Percentiles rank a stretch among this genome's conserved stretches.
Evolutionary conservation across 2,329 filamentous ascomycete species (phyloP).

Genomic region (Ophiostoma ips): DNA sequence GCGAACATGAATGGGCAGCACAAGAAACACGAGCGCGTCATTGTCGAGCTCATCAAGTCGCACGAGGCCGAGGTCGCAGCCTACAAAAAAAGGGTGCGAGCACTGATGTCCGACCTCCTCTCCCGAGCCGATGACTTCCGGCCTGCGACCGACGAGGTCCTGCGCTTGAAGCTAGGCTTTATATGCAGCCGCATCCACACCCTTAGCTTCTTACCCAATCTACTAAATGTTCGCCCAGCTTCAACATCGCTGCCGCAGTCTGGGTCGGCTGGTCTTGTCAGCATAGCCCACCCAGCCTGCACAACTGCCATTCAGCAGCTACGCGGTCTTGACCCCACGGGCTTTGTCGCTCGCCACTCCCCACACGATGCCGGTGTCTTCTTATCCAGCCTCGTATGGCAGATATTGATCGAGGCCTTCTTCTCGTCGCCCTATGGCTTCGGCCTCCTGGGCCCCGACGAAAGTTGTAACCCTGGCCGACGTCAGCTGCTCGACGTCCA

Average conservation of each 20-base stretch:
- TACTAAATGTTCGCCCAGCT: no score
- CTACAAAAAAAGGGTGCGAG: constrained; percentile 9
- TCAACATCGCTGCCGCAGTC: no score
- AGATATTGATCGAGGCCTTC: constrained; percentile 14
- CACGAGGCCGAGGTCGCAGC: constrained; percentile 5
- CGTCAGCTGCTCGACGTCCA: constrained; percentile 12
- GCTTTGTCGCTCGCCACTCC: constrained; percentile 12
- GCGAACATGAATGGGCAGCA: not conserved
- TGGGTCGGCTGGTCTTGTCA: no score
- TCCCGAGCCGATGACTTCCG: constrained; percentile 17
- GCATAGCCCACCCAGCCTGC: no score
- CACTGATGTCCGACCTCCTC: constrained; percentile 14
- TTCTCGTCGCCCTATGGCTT: constrained; percentile 17
- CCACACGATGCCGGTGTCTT: constrained; percentile 14
- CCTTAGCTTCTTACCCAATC: constrained; percentile 12
- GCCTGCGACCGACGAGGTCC: constrained; percentile 14
- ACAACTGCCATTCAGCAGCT: no score
- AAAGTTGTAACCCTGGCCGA: constrained; percentile 1
- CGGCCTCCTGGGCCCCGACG: constrained; percentile 13
- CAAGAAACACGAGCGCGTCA: constrained; percentile 2
- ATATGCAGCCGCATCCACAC: constrained; percentile 14
- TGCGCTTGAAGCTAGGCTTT: constrained; percentile 12
- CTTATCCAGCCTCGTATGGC: constrained; percentile 15
- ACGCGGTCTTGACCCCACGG: constrained; percentile 10
- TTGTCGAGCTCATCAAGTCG: constrained; percentile 6